Conservation (phyloP, 768 basidiomycete genomes). For the Rhodotorula sphaerocarpa region DNA sequence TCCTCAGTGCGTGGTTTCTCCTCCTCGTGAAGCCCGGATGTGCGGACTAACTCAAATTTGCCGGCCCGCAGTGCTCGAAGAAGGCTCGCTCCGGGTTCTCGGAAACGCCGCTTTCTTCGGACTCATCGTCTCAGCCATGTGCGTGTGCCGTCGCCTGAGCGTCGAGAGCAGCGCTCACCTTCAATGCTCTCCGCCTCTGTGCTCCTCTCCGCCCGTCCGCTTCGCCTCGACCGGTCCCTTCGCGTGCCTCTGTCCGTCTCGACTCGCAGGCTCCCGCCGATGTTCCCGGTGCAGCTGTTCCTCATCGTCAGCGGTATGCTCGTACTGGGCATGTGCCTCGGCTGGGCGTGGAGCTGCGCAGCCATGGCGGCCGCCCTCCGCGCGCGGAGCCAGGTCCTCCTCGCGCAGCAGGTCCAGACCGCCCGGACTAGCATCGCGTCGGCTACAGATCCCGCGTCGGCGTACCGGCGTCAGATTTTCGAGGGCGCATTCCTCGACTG, state of each 20-base stretch:
- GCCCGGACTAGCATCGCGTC: conserved; percentile 35
- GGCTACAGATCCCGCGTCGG: conserved; percentile 40
- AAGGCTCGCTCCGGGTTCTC: background rate
- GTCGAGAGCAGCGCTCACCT: too few relatives aligned
- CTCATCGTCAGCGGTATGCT: conserved; percentile 13
- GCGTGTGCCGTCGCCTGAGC: too few relatives aligned
- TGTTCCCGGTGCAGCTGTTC: conserved; percentile 19
- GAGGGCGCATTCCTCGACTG: conserved; percentile 52
- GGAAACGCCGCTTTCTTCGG: conserved; percentile 23
- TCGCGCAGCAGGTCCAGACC: conserved; percentile 32
- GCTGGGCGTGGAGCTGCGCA: conserved; percentile 54
- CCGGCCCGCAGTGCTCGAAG: background rate
- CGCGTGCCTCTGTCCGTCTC: too few relatives aligned
- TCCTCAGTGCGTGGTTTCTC: conserved; percentile 5
- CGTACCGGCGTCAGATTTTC: conserved; percentile 45
- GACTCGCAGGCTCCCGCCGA: conserved; percentile 31
- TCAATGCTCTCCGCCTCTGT: too few relatives aligned
- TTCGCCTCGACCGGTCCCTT: too few relatives aligned
- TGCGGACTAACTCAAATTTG: background rate
- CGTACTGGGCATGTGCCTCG: conserved; percentile 39
- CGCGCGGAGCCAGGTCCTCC: conserved; percentile 40
- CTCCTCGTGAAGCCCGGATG: conserved; percentile 9
- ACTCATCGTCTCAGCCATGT: conserved; percentile 16
- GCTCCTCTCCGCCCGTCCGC: too few relatives aligned
- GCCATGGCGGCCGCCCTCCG: conserved; percentile 52